phyloP scores from a whole-genome alignment of 257 asterid genomes.

The Misopates orontium region DNA sequence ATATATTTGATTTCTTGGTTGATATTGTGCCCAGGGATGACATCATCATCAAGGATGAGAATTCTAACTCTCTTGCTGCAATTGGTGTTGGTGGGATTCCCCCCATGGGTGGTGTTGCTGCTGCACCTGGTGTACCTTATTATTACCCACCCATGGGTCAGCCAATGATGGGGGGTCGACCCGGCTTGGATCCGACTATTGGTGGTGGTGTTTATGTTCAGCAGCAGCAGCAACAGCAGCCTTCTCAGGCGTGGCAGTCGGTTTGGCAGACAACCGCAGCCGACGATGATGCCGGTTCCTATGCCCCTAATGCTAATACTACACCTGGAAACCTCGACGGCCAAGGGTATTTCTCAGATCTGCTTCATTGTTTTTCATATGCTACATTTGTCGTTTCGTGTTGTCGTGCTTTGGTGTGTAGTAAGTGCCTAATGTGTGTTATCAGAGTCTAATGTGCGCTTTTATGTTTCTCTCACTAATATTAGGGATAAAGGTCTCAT shows the following conservation, averaged over 20 bases:
- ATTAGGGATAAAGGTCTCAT: no score
- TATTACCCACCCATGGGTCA: constrained; percentile 84
- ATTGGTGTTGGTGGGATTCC: constrained; percentile 40
- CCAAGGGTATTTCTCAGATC: constrained; percentile 49
- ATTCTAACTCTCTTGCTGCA: no score
- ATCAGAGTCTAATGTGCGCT: no score
- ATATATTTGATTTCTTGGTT: constrained; percentile 80
- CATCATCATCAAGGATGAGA: constrained; percentile 83
- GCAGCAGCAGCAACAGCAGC: no score
- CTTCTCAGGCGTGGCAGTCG: constrained; percentile 75
- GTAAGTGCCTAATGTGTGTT: no score
- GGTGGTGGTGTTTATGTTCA: constrained; percentile 57
- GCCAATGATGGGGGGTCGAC: constrained; percentile 85
- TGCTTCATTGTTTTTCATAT: constrained; percentile 15
- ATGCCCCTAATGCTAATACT: constrained; percentile 34
- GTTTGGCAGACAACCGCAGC: constrained; percentile 51
- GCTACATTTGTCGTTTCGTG: not conserved
- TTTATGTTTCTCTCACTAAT: no score
- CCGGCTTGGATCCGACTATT: constrained; percentile 57
- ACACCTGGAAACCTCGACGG: constrained; percentile 60
- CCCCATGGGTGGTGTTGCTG: constrained; percentile 49
- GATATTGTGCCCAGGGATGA: constrained; percentile 91
- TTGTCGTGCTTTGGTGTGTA: not conserved
- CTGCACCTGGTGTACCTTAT: constrained; percentile 80
- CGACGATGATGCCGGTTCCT: constrained; percentile 47